A percentile compares a stretch with the other conserved stretches of the same genome.
Evolutionary conservation across 1,284 basidiomycete species (phyloP).

Genomic region (Boletus semigastroideus): DNA sequence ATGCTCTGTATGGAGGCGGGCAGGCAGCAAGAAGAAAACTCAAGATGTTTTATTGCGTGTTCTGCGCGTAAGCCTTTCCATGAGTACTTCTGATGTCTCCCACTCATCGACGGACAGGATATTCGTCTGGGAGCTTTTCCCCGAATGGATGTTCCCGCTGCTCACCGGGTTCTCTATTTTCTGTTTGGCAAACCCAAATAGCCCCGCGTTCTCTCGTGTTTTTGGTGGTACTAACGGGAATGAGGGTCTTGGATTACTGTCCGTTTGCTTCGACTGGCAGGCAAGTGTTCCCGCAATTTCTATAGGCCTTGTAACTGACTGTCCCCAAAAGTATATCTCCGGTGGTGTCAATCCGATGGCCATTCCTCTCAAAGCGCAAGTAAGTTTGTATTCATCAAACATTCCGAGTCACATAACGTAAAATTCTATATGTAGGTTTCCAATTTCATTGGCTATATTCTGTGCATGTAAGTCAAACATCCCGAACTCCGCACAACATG

Average conservation of each 20-base stretch:
- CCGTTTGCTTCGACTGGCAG: constrained; percentile 60
- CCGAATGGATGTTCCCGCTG: constrained; percentile 51
- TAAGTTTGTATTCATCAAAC: constrained; percentile 8
- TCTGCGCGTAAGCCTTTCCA: constrained; percentile 33
- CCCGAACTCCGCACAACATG: background rate
- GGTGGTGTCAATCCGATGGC: constrained; percentile 44
- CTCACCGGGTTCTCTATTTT: constrained; percentile 54
- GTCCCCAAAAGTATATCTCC: constrained; percentile 42
- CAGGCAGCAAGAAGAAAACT: constrained; percentile 38
- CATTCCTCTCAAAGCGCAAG: constrained; percentile 47
- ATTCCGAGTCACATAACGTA: background rate
- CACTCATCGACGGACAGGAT: constrained; percentile 31
- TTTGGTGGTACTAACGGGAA: constrained; percentile 64
- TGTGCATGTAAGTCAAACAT: constrained; percentile 42
- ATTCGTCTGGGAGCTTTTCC: constrained; percentile 50
- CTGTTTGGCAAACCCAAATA: constrained; percentile 55
- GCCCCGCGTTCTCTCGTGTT: constrained; percentile 49
- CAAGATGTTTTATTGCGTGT: constrained; percentile 51
- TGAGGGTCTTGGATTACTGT: constrained; percentile 51
- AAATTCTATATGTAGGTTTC: constrained; percentile 32
- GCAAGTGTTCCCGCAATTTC: constrained; percentile 3
- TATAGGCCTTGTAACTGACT: background rate
- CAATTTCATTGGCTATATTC: constrained; percentile 44
- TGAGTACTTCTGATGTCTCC: constrained; percentile 12
- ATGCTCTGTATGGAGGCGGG: constrained; percentile 47